phyloP scores from a whole-genome alignment of 2,329 filamentous ascomycete species.

The Alternaria atra region DNA sequence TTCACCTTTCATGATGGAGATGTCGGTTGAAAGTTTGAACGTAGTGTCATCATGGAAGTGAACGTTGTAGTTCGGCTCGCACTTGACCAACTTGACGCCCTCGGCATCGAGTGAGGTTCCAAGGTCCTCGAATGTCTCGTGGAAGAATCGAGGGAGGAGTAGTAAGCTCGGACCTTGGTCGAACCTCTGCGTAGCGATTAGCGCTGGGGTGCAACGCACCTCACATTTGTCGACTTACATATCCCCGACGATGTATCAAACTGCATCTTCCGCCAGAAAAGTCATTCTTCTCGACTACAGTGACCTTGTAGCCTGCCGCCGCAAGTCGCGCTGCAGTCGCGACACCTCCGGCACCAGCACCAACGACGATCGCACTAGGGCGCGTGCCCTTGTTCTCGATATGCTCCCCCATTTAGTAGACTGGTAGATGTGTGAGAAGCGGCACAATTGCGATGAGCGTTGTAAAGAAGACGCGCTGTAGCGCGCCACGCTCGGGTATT shows the following conservation, averaged over 20 bases:
- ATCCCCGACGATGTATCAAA: constrained; percentile 67
- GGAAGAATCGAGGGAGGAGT: constrained; percentile 75
- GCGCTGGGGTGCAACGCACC: neutral
- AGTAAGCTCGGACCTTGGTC: constrained; percentile 80
- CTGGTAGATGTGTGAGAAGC: neutral
- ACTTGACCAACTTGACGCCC: constrained; percentile 74
- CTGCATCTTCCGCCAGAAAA: constrained; percentile 78
- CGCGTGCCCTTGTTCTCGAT: constrained; percentile 15
- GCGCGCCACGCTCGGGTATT: constrained; percentile 22
- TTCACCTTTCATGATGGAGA: constrained; percentile 74
- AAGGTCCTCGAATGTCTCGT: constrained; percentile 73
- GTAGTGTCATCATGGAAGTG: constrained; percentile 74
- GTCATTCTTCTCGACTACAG: constrained; percentile 78
- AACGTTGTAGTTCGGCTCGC: constrained; percentile 78
- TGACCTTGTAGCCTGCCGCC: constrained; percentile 75
- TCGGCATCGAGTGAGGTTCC: constrained; percentile 71
- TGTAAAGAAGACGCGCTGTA: constrained; percentile 12
- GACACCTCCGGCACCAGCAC: constrained; percentile 76
- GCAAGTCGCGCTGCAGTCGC: constrained; percentile 76
- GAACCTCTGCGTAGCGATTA: constrained; percentile 61
- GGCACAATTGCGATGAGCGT: constrained; percentile 9
- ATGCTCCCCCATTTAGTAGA: constrained; percentile 20
- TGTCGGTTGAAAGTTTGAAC: constrained; percentile 72
- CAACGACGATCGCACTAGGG: constrained; percentile 53
- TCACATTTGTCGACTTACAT: constrained; percentile 51